A percentile compares a stretch with the other conserved stretches of the same genome.
These are phyloP conservation scores for Afroboletus lepidellus DNA, from an alignment of 1,284 basidiomycete genomes.

Conservation along the genomic window DNA sequence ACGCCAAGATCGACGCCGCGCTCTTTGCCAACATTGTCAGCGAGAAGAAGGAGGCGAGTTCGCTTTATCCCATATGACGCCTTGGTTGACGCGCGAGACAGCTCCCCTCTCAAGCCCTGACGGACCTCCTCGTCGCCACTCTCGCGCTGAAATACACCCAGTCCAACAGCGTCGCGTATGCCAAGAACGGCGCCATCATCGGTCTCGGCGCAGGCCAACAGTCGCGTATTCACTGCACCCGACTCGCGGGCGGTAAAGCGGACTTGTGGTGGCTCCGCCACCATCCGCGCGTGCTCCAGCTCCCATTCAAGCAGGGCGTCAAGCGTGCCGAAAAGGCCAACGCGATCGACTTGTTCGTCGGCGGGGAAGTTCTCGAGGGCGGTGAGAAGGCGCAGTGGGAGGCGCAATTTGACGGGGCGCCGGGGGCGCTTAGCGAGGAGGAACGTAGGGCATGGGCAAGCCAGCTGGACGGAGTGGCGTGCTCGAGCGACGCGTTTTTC, in stretches of 20 bases:
- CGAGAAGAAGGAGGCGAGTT: conserved; percentile 73
- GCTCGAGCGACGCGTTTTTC: conserved; percentile 98
- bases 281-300: conserved; percentile 86
- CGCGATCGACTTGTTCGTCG: conserved; percentile 96
- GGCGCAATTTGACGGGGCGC: conserved; percentile 76
- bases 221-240: conserved; percentile 98
- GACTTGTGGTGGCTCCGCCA: conserved; percentile 99
- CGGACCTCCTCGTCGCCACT: conserved; percentile 91
- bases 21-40: conserved; percentile 91
- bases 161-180: conserved; percentile 98
- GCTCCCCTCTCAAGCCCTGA: conserved; percentile 74
- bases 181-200: conserved; percentile 89
- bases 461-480: conserved; percentile 81
- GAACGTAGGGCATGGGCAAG: conserved; percentile 77
- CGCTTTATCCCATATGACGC: neutral
- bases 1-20: conserved; percentile 81
- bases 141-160: conserved; percentile 98
- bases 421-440: conserved; percentile 63
- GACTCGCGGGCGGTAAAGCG: conserved; percentile 96
- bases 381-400: conserved; percentile 93
- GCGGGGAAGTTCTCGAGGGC: conserved; percentile 84
- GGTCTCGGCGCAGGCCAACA: conserved; percentile 98
- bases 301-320: conserved; percentile 96
- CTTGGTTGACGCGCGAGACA: conserved; percentile 31
- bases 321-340: conserved; percentile 99